Conservation (phyloP, 192 early-diverging fungal genomes). For the Chytriomyces sp. region DNA sequence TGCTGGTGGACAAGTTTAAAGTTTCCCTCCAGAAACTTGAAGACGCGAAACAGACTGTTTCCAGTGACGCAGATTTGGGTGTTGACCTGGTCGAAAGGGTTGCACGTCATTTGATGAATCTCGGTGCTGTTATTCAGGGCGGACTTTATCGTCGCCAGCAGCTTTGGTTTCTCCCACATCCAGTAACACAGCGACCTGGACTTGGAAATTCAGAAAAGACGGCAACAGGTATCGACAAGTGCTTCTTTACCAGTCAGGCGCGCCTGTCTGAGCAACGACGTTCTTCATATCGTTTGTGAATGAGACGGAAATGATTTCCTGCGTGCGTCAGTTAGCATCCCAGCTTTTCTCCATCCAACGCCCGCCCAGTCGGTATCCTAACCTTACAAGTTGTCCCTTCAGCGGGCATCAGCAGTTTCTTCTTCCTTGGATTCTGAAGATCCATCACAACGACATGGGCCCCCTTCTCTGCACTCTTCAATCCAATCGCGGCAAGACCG, state of each 20-base stretch:
- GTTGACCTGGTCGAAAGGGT: constrained; percentile 48
- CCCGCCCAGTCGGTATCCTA: too few species aligned
- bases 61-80: constrained; percentile 60
- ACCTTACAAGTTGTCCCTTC: constrained; percentile 27
- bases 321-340: not conserved
- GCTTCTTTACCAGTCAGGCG: constrained; percentile 39
- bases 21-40: constrained; percentile 50
- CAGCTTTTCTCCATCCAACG: too few species aligned
- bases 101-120: constrained; percentile 54
- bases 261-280: constrained; percentile 52
- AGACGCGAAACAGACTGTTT: constrained; percentile 49
- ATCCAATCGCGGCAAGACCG: constrained; percentile 34
- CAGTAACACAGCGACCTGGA: constrained; percentile 56
- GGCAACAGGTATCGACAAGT: not conserved
- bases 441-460: constrained; percentile 29
- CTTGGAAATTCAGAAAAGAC: not conserved
- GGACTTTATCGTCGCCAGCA: constrained; percentile 44
- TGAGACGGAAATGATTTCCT: constrained; percentile 56
- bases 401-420: constrained; percentile 42
- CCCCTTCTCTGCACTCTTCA: constrained; percentile 31
- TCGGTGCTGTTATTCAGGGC: constrained; percentile 46
- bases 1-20: constrained; percentile 53
- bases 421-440: constrained; percentile 39
- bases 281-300: constrained; percentile 53
- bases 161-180: constrained; percentile 59